Evolutionary conservation across 805 yeast species (phyloP), one percentile per base, ranked within the genome.

Genomic region (Starmerella etchellsii): DNA sequence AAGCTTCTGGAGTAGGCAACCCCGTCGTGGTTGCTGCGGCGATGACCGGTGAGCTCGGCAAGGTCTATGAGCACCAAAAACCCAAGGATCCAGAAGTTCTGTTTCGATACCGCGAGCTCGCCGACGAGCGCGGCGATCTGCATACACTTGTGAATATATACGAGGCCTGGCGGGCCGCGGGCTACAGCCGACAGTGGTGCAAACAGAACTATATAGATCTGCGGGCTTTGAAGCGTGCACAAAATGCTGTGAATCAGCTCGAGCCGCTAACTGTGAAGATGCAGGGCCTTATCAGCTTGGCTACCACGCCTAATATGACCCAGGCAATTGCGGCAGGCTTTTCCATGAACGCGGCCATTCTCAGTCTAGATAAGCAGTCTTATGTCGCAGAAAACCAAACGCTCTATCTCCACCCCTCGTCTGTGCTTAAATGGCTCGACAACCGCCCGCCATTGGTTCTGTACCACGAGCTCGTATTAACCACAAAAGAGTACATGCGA

Each of bases 401-500:
- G 5, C 87, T 83, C 1, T 70, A 65, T 54, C 66, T 88, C 27
- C 97, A 88, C 53, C 97, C 98, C 0, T 78, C 94, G 0, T 81
- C 94, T 0, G 72, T 77, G 0, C 56, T 88, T 24, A 74, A 72
- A 53, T 75, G 73, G 44, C 91, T 88, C 18, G 20, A 85, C 24
- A 67, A 84, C 49, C 88, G 87, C 0, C 79, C 88, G 3, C 77
- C 73, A 48, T 63, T 73, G 38, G 64, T 91, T 4, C 63, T 88
- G n/a, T 91, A 83, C 57, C 85, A 87, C 52, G 94, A 88, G 48
- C 64, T 88, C 51, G 80, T 88, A 39, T 60, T 80, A 35, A 88
- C 98, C 0, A 71, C 84, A 21, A 82, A 79, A 57, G 96, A 87
- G 62, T 88, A 76, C 59, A 82, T 88, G 83, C 69, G 79, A 48